Base-by-base conservation (phyloP, 345 rosid species). In the Brassica rapa region DNA sequence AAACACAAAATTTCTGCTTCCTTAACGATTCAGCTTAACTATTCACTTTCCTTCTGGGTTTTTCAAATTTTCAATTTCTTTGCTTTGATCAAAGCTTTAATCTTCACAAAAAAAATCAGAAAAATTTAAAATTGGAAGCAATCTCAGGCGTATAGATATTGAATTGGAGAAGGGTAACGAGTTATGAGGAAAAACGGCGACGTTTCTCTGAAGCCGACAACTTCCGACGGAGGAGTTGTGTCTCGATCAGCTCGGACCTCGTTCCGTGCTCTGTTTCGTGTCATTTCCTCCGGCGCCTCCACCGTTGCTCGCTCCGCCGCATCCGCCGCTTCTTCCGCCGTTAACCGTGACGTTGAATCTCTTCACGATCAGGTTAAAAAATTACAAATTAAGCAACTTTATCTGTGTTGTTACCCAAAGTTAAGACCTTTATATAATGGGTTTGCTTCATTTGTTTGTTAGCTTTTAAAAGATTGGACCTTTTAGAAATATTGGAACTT, bases 251-350 rank as follows among this genome's bases (percentile, higher is more conserved):
- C 89, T 41, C 89, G 90, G 56, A 92, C 86, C 77, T 91, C 98
- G n/a, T 89, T 90, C 75, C 92, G 97, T 16, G 85, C 92, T 25
- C 65, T 94, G 60, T 90, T 89, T 77, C 85, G 83, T 77, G 89
- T 92, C 24, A 88, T 94, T 74, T 92, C 97, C 1, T 89, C 97
- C 0, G 98, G 98, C 53, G 97, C 98, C 7, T 92, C 98, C 23
- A 91, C 91, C 0, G 95, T 91, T 12, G 97, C 97, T 5, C 84
- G 89, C 87, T 88, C 98, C 12, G 98, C 98, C 23, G 95, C 84
- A 0, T 89, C 93, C 0, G 92, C 82, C 25, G 97, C 97, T 1
- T 91, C 93, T 8, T 87, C 98, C 8, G 86, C 91, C 74, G 95
- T 89, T 63, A 92, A 90, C 62, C 86, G 85, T 27, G 96, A 85